Evolutionary conservation across 163 green algal species (phyloP).

Genomic region (Scenedesmus sp.): DNA sequence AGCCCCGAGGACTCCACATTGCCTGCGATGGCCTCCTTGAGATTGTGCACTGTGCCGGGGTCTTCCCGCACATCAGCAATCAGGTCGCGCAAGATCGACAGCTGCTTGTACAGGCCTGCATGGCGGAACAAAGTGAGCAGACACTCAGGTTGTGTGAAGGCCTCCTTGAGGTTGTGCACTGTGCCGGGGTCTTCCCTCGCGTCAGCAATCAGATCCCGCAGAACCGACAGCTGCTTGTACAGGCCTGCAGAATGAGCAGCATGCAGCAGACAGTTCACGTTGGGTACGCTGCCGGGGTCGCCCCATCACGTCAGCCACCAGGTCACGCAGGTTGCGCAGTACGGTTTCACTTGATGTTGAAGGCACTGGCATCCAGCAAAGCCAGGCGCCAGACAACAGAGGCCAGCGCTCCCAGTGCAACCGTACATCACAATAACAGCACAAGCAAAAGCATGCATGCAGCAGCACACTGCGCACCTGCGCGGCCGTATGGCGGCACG

Average conservation of each 20-base stretch:
- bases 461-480: constrained; percentile 52
- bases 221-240: constrained; percentile 94
- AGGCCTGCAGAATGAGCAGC: constrained; percentile 76
- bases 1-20: constrained; percentile 59
- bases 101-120: constrained; percentile 96
- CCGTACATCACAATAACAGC: background rate
- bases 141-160: background rate
- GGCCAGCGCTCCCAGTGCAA: background rate
- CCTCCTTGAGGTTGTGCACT: constrained; percentile 64
- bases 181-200: constrained; percentile 55
- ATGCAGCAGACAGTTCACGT: background rate
- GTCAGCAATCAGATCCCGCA: constrained; percentile 84
- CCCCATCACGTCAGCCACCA: no score
- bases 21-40: constrained; percentile 73
- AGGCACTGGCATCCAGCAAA: background rate
- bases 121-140: constrained; percentile 1
- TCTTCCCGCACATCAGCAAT: constrained; percentile 70
- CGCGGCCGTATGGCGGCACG: constrained; percentile 86
- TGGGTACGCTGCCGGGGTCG: background rate
- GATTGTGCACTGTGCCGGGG: constrained; percentile 56
- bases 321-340: no score
- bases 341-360: no score
- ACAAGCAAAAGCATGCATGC: background rate
- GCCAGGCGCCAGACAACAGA: background rate
- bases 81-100: constrained; percentile 85